phyloP scores from a whole-genome alignment of 2,329 filamentous ascomycete genomes.

The Pseudocercospora macadamiae region DNA sequence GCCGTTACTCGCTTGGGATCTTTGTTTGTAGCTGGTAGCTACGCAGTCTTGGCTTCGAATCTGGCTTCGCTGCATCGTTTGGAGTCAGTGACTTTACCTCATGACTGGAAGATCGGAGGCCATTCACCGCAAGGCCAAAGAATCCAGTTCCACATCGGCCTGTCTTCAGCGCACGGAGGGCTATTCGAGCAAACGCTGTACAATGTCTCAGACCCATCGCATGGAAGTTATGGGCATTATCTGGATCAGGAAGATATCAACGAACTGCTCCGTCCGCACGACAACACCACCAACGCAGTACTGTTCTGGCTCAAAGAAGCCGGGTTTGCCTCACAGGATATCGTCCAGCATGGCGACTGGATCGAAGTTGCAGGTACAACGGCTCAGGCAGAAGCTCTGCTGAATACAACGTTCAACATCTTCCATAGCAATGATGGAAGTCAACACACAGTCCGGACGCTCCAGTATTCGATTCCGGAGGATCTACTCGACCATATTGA shows the following conservation, averaged over 20 bases:
- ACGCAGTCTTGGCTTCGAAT: background rate
- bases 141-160: background rate
- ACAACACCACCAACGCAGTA: background rate
- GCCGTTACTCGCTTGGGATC: background rate
- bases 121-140: background rate
- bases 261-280: background rate
- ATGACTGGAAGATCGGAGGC: background rate
- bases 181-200: background rate
- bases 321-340: background rate
- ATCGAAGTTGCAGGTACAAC: background rate
- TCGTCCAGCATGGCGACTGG: background rate
- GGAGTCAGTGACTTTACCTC: background rate
- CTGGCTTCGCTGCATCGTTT: background rate
- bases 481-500: conserved; percentile 34
- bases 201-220: background rate
- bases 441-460: background rate
- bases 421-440: background rate
- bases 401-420: background rate
- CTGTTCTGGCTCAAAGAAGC: background rate
- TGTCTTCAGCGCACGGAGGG: background rate
- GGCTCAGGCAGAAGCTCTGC: background rate
- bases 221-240: background rate
- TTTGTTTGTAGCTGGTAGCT: background rate
- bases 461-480: conserved; percentile 39
- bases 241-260: background rate